phyloP scores from a whole-genome alignment of 2,329 filamentous ascomycete species.

The Trichoderma endophyticum region DNA sequence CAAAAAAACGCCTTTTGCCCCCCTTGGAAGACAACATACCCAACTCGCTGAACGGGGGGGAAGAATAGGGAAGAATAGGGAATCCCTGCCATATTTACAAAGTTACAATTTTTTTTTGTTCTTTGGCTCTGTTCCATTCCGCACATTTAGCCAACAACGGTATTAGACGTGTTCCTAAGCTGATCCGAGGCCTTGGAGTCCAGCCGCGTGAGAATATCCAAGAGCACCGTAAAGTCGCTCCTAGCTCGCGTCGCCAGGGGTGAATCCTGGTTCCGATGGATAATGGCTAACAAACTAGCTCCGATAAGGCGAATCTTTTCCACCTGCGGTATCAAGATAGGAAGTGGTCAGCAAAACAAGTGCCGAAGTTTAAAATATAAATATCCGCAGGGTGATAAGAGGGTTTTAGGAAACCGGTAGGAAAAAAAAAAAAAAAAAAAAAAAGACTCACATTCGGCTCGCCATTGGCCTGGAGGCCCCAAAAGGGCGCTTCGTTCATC shows the following conservation, averaged over 20 bases:
- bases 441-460: conserved; percentile 36
- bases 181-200: conserved; percentile 44
- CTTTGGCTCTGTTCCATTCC: background rate
- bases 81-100: conserved; percentile 8
- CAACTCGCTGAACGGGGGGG: background rate
- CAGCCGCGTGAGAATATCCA: conserved; percentile 40
- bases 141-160: conserved; percentile 15
- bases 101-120: background rate
- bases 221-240: conserved; percentile 37
- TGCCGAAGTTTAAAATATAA: background rate
- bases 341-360: background rate
- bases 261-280: conserved; percentile 37
- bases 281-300: conserved; percentile 37
- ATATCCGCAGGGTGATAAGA: background rate
- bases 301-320: conserved; percentile 41
- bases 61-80: background rate
- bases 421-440: background rate
- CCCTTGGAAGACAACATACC: background rate
- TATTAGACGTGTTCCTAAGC: conserved; percentile 28
- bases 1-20: background rate
- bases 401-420: background rate
- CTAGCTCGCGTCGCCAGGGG: conserved; percentile 37
- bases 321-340: conserved; percentile 28
- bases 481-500: conserved; percentile 41
- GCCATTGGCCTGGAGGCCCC: conserved; percentile 39